phyloP scores from a whole-genome alignment of 1,284 basidiomycete genomes.

The Sporisorium graminicola region DNA sequence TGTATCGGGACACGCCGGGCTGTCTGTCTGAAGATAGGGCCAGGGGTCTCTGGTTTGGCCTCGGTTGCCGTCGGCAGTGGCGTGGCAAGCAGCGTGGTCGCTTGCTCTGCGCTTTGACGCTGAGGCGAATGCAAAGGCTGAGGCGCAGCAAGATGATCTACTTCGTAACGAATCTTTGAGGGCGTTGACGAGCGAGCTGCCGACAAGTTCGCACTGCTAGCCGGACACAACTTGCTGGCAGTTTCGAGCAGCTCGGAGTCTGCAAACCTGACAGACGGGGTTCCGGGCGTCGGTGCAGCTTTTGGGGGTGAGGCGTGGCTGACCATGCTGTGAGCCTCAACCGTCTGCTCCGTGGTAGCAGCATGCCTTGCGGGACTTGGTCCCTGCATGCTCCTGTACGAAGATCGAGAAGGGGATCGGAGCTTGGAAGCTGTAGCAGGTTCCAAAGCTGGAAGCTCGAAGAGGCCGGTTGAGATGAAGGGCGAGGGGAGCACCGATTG shows the following conservation, averaged over 20 bases:
- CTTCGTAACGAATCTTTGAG: background rate
- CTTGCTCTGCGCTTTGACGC: background rate
- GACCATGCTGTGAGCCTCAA: background rate
- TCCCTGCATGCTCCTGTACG: conserved; percentile 6
- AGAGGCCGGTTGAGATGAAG: conserved; percentile 15
- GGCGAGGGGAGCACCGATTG: conserved; percentile 28
- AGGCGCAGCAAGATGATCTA: background rate
- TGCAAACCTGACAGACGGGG: conserved; percentile 28
- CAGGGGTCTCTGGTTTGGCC: conserved; percentile 27
- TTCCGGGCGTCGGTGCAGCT: conserved; percentile 2
- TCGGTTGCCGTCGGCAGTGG: conserved; percentile 1
- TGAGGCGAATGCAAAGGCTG: conserved; percentile 8
- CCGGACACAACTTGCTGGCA: background rate
- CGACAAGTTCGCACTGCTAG: background rate
- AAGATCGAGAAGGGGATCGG: conserved; percentile 14
- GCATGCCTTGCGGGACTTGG: conserved; percentile 11
- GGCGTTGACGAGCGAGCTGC: conserved; percentile 11
- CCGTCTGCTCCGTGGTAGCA: background rate
- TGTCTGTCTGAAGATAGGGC: conserved; percentile 43
- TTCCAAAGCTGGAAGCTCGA: background rate
- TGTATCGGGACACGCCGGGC: conserved; percentile 46
- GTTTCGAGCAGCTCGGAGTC: conserved; percentile 5
- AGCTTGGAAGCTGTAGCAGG: background rate
- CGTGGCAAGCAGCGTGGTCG: conserved; percentile 6
- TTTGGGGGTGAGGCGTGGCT: conserved; percentile 6